Evolutionary conservation across 2,329 filamentous ascomycete genomes (phyloP), one percentile per base, ranked within the genome.

Genomic region (Hawksworthiomyces lignivorus): DNA sequence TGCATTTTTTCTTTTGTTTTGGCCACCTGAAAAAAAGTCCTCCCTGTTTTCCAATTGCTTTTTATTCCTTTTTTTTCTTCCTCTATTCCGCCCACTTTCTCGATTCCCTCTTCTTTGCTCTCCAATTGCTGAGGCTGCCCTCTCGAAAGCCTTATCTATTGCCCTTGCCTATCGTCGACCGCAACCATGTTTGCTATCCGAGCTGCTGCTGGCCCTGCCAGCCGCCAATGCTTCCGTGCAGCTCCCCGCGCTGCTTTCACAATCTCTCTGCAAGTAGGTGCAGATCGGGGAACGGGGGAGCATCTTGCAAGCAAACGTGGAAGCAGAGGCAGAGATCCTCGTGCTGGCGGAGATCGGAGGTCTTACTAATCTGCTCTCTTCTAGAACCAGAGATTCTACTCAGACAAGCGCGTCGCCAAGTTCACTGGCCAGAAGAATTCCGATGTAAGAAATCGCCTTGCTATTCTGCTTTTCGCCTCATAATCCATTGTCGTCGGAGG

Each of bases 371-470:
- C 18, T 20, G 12, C 29, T 22, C 7, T 5, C 4, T 21, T 45
- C 42, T 50, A 77, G 72, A 67, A 65, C 62, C 63, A 67, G 62
- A 69, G 79, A 67, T 70, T 78, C 77, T 62, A 77, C 71, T 62
- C 64, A 66, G 67, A 75, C 47, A 80, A 85, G 34, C 77, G 77
- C 56, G 88, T 97, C 57, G 92, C 89, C 65, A 86, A 92, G 72
- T 98, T 96, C 74, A 83, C 87, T 59, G 92, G 90, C 55, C 75
- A 79, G 62, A 96, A 94, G 72, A 87, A 85, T 62, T 71, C 82
- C 62, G 83, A 90, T 73, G 87, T 92, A 80, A 64, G 84, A 71
- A 7, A 14, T 18, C 12, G 27, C 6, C 49, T 52, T 51, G 8
- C 4, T 20, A 10, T 30, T 5, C 9, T 14, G 10, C 7, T 14